phyloP scores from a whole-genome alignment of 129 eudicot species.

The Centella asiatica region DNA sequence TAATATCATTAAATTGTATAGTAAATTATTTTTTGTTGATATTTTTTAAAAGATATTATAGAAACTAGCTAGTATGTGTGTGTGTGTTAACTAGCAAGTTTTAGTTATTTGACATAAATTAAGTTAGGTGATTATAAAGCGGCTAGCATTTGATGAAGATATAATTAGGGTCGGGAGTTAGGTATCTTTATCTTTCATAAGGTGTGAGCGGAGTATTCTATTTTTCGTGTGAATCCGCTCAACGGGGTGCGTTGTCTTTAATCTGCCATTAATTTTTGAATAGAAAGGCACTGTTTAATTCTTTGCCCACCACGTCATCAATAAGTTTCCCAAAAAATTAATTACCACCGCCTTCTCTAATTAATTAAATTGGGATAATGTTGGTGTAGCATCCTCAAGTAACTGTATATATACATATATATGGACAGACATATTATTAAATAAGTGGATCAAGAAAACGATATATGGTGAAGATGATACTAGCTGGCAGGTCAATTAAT shows the following conservation, averaged over 20 bases:
- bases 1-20: too few relatives aligned
- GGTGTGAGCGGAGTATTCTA: not conserved
- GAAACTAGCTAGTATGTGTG: too few relatives aligned
- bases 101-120: not conserved
- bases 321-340: not conserved
- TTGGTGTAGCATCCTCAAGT: not conserved
- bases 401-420: too few relatives aligned
- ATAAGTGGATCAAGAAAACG: too few relatives aligned
- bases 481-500: too few relatives aligned
- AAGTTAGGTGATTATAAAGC: not conserved
- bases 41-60: too few relatives aligned
- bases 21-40: too few relatives aligned
- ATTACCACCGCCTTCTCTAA: conserved; percentile 6
- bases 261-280: not conserved
- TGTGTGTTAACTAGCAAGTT: too few relatives aligned
- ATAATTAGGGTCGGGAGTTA: not conserved
- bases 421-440: conserved; percentile 2
- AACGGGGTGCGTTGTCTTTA: not conserved
- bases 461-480: too few relatives aligned
- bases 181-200: conserved; percentile 8
- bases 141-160: not conserved
- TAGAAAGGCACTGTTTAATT: not conserved
- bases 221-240: not conserved
- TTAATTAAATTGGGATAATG: not conserved
- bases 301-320: conserved; percentile 1